Conservation (phyloP, 306 rosid genomes). For the Comarum palustre region DNA sequence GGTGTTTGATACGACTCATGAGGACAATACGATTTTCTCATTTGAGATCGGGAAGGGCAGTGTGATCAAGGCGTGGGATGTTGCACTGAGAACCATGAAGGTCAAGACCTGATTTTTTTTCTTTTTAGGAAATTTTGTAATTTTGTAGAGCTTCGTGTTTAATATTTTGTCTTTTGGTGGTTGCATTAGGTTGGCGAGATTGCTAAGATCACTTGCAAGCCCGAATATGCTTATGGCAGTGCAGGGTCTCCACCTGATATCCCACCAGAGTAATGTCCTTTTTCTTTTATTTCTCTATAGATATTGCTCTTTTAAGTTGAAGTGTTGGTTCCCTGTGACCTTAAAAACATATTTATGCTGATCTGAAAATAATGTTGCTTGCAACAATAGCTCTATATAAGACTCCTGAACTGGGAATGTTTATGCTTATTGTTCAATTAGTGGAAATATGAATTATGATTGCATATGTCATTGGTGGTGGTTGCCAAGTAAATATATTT, state of each 20-base stretch:
- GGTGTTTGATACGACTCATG: slow-evolving; percentile 86
- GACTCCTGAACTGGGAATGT: neutral
- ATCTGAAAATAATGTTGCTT: neutral
- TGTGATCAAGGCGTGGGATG: slow-evolving; percentile 95
- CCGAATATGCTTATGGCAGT: slow-evolving; percentile 89
- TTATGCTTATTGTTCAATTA: neutral
- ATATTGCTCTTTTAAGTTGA: neutral
- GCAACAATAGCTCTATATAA: slow-evolving; percentile 5
- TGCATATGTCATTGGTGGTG: neutral
- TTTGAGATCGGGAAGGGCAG: slow-evolving; percentile 88
- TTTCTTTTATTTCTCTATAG: neutral
- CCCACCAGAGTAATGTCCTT: slow-evolving; percentile 67
- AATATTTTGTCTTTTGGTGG: slow-evolving; percentile 19
- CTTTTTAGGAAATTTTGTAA: neutral
- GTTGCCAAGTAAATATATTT: neutral
- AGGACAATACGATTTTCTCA: slow-evolving; percentile 86
- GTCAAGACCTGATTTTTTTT: slow-evolving; percentile 28
- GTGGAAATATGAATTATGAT: neutral
- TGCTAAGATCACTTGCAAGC: slow-evolving; percentile 84
- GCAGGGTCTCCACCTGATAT: slow-evolving; percentile 97
- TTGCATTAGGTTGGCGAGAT: slow-evolving; percentile 75
- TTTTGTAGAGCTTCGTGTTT: neutral
- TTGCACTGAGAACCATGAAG: slow-evolving; percentile 93
- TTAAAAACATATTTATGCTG: neutral
- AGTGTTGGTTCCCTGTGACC: neutral